Percentiles rank a stretch among this genome's conserved stretches.
These are phyloP conservation scores for Sphaerulina populicola DNA, from an alignment of 2,329 filamentous ascomycete species.

Conservation along the genomic window DNA sequence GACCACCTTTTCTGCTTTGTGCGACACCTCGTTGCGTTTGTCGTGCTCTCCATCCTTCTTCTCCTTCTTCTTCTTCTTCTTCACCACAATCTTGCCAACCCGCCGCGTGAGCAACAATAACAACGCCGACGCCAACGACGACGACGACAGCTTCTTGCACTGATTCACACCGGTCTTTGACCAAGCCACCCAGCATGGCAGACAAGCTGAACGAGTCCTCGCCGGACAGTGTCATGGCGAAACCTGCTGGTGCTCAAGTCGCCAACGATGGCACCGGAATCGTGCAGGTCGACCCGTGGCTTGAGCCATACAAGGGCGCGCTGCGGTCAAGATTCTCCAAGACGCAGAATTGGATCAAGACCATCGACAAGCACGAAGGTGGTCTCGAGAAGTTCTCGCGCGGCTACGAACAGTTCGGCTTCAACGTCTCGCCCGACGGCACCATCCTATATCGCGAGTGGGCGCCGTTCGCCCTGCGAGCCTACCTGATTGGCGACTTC, in stretches of 20 bases:
- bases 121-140: too few relatives aligned
- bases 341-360: constrained; percentile 78
- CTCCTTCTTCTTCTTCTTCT: too few relatives aligned
- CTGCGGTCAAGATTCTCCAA: constrained; percentile 69
- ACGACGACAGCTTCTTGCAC: too few relatives aligned
- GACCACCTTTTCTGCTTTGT: too few relatives aligned
- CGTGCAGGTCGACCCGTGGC: constrained; percentile 77
- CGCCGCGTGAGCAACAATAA: too few relatives aligned
- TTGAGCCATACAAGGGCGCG: constrained; percentile 72
- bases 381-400: constrained; percentile 85
- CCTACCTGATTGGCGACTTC: constrained; percentile 88
- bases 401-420: constrained; percentile 76
- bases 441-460: constrained; percentile 91
- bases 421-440: constrained; percentile 71
- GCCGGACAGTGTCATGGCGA: constrained; percentile 38
- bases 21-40: too few relatives aligned
- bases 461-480: constrained; percentile 81
- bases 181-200: constrained; percentile 25
- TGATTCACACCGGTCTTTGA: neutral
- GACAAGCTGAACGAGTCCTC: constrained; percentile 39
- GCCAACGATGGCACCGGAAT: constrained; percentile 72
- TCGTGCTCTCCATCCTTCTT: too few relatives aligned
- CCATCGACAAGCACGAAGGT: constrained; percentile 73
- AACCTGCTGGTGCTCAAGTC: constrained; percentile 44
- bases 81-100: too few relatives aligned